Conservation (phyloP, 768 basidiomycete genomes). For the Rhizopogon salebrosus region DNA sequence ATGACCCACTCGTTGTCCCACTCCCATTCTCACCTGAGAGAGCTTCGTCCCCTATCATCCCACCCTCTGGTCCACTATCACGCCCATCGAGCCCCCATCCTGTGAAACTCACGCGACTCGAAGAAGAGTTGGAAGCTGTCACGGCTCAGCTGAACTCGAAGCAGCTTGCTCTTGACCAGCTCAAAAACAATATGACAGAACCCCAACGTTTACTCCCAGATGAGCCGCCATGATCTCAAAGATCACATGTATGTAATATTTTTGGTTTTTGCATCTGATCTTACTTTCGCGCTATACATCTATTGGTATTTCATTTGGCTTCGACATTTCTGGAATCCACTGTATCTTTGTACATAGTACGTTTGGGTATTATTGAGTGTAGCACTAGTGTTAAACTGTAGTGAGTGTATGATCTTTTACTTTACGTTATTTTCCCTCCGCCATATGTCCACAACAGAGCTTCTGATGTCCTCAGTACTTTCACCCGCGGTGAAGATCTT, state of each 20-base stretch:
- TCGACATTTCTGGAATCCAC: neutral
- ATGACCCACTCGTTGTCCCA: conserved; percentile 10
- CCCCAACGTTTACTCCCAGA: conserved; percentile 5
- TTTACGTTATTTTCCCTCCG: too few relatives aligned
- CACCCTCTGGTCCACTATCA: neutral
- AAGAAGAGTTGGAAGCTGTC: conserved; percentile 16
- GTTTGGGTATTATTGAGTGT: too few relatives aligned
- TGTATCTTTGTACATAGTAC: too few relatives aligned
- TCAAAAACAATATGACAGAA: conserved; percentile 19
- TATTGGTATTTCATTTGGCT: neutral
- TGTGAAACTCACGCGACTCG: conserved; percentile 13
- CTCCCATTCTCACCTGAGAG: conserved; percentile 16
- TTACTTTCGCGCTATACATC: neutral
- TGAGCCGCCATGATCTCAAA: neutral
- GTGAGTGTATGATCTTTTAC: too few relatives aligned
- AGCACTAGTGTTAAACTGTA: too few relatives aligned
- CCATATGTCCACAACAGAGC: too few relatives aligned
- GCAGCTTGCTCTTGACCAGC: conserved; percentile 14
- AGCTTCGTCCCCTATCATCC: conserved; percentile 13
- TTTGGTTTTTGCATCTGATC: neutral
- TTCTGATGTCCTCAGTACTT: too few relatives aligned
- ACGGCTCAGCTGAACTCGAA: conserved; percentile 17
- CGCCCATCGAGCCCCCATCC: conserved; percentile 11
- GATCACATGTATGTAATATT: neutral
- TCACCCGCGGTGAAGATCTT: too few relatives aligned